Evolutionary conservation across 129 eudicot species (phyloP).

Genomic region (Tanacetum coccineum): DNA sequence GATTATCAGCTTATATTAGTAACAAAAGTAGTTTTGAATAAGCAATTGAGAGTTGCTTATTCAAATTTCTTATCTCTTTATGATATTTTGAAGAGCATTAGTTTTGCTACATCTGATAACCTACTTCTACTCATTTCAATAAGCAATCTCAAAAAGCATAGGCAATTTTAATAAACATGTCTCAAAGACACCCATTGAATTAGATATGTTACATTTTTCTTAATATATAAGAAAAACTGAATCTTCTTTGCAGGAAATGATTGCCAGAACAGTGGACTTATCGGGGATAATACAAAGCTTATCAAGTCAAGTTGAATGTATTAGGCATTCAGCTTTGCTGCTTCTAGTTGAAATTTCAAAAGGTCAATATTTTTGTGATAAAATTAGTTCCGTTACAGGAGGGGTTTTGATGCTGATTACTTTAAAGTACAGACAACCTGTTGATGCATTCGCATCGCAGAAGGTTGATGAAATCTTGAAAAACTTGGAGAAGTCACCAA

Average conservation of each 20-base stretch:
- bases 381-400: conserved; percentile 47
- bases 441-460: conserved; percentile 46
- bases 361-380: conserved; percentile 31
- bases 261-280: conserved; percentile 39
- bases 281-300: conserved; percentile 41
- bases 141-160: no score
- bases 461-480: conserved; percentile 51
- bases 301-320: conserved; percentile 47
- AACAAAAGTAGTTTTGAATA: no score
- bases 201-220: no score
- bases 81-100: no score
- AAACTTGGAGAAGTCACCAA: conserved; percentile 49
- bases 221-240: not conserved
- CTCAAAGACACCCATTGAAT: no score
- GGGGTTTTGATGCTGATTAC: conserved; percentile 55
- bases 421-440: conserved; percentile 41
- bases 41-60: no score
- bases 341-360: conserved; percentile 62
- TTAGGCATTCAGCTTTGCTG: conserved; percentile 43
- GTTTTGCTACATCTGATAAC: no score
- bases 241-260: conserved; percentile 41
- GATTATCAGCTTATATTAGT: no score
- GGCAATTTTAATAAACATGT: no score
- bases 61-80: no score
- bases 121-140: no score